phyloP scores from a whole-genome alignment of 2,329 filamentous ascomycete species.

The Aquanectria penicillioides region DNA sequence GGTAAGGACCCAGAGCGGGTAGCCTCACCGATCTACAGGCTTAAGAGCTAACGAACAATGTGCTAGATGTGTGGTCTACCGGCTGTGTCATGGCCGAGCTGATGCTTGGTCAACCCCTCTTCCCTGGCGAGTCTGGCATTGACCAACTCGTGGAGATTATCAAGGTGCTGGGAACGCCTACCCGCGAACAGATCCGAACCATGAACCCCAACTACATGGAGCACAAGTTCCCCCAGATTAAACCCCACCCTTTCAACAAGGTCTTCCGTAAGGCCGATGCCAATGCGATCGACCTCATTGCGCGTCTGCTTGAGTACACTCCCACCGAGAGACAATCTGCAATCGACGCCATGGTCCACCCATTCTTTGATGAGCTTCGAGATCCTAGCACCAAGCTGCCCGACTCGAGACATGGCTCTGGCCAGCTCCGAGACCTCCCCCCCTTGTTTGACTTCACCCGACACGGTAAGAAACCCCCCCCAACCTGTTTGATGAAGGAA shows the following conservation, averaged over 20 bases:
- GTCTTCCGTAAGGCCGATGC: slow-evolving; percentile 96
- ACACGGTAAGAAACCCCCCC: slow-evolving; percentile 74
- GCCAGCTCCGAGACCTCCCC: slow-evolving; percentile 83
- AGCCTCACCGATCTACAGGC: background rate
- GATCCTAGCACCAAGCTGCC: slow-evolving; percentile 91
- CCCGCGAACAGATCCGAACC: slow-evolving; percentile 96
- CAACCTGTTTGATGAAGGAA: background rate
- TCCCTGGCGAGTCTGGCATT: slow-evolving; percentile 98
- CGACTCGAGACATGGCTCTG: slow-evolving; percentile 90
- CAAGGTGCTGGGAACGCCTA: slow-evolving; percentile 97
- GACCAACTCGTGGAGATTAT: slow-evolving; percentile 99
- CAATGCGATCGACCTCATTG: slow-evolving; percentile 95
- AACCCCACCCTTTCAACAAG: slow-evolving; percentile 99
- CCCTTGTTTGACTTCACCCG: slow-evolving; percentile 91
- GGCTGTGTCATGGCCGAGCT: slow-evolving; percentile 99
- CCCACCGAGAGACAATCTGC: slow-evolving; percentile 94
- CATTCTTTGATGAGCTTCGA: slow-evolving; percentile 97
- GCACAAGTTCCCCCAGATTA: slow-evolving; percentile 99
- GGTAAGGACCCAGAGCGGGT: slow-evolving; percentile 69
- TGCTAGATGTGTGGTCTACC: slow-evolving; percentile 98
- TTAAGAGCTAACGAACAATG: slow-evolving; percentile 54
- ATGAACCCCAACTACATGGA: slow-evolving; percentile 99
- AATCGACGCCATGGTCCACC: slow-evolving; percentile 96
- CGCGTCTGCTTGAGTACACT: slow-evolving; percentile 93
- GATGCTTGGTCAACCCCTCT: slow-evolving; percentile 97